A percentile compares a stretch with the other conserved stretches of the same genome.
These are phyloP conservation scores for Lachancea nothofagi DNA, from an alignment of 805 yeast species.

Conservation along the genomic window DNA sequence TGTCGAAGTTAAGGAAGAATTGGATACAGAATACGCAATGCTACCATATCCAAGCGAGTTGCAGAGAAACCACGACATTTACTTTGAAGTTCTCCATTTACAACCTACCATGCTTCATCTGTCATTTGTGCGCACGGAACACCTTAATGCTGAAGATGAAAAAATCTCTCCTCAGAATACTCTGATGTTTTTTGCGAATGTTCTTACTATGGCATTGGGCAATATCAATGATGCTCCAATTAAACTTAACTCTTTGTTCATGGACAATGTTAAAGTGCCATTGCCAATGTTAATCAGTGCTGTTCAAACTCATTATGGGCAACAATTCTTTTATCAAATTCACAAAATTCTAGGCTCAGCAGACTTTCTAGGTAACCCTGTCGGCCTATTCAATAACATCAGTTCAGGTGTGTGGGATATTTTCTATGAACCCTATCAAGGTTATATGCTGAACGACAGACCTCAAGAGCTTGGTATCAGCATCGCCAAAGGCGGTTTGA, in stretches of 20 bases:
- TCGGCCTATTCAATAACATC: constrained; percentile 87
- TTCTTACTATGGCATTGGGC: constrained; percentile 93
- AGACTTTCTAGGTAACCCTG: constrained; percentile 94
- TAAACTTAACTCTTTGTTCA: constrained; percentile 73
- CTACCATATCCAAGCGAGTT: constrained; percentile 65
- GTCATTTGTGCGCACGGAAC: constrained; percentile 86
- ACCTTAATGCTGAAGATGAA: constrained; percentile 59
- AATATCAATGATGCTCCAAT: constrained; percentile 97
- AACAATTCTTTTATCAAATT: constrained; percentile 84
- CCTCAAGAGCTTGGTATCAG: constrained; percentile 96
- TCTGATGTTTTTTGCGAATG: constrained; percentile 70
- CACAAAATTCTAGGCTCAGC: constrained; percentile 95
- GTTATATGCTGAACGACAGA: constrained; percentile 86
- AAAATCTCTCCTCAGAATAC: constrained; percentile 32
- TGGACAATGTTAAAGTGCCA: constrained; percentile 88
- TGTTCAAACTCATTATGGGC: constrained; percentile 80
- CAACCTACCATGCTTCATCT: constrained; percentile 88
- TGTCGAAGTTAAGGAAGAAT: constrained; percentile 29
- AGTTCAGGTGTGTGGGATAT: constrained; percentile 95
- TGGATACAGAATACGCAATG: constrained; percentile 58
- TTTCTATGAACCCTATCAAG: constrained; percentile 96
- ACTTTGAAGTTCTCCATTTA: constrained; percentile 85
- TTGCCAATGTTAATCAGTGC: constrained; percentile 64
- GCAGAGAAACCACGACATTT: constrained; percentile 62
- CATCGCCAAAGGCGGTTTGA: constrained; percentile 90